phyloP scores from a whole-genome alignment of 2,329 filamentous ascomycete genomes.

The Neofusicoccum laricinum region DNA sequence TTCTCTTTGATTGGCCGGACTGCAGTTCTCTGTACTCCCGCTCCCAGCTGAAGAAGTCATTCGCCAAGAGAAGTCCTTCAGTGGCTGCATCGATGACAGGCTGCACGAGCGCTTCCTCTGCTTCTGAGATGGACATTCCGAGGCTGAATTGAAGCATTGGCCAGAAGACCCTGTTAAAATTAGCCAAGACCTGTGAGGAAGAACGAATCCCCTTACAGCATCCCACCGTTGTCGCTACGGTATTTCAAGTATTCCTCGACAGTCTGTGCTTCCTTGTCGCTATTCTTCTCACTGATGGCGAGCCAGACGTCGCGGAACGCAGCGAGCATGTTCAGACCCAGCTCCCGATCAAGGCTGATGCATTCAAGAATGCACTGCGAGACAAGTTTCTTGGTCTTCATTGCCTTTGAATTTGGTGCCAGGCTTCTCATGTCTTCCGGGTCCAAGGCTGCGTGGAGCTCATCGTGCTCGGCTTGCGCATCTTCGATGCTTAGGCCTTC shows the following conservation, averaged over 20 bases:
- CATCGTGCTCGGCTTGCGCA: not conserved
- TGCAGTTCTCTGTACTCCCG: not conserved
- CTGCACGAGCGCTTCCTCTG: not conserved
- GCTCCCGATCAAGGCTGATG: not conserved
- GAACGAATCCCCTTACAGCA: not conserved
- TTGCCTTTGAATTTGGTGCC: not conserved
- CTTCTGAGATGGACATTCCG: not conserved
- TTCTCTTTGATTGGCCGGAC: not conserved
- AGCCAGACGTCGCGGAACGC: not conserved
- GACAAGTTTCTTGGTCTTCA: not conserved
- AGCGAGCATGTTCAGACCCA: not conserved
- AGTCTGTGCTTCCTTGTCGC: not conserved
- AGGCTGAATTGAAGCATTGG: constrained; percentile 1
- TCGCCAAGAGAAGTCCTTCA: not conserved
- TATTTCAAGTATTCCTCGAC: not conserved
- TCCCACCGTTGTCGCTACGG: not conserved
- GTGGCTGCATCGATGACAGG: not conserved
- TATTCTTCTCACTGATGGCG: not conserved
- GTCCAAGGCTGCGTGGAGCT: not conserved
- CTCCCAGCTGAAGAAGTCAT: not conserved
- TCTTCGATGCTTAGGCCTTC: not conserved
- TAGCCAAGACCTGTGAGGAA: not conserved
- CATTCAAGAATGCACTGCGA: not conserved
- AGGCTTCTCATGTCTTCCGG: not conserved
- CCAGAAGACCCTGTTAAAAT: not conserved